phyloP scores from a whole-genome alignment of 78 protist species.

The Cavenderia fasciculata region DNA sequence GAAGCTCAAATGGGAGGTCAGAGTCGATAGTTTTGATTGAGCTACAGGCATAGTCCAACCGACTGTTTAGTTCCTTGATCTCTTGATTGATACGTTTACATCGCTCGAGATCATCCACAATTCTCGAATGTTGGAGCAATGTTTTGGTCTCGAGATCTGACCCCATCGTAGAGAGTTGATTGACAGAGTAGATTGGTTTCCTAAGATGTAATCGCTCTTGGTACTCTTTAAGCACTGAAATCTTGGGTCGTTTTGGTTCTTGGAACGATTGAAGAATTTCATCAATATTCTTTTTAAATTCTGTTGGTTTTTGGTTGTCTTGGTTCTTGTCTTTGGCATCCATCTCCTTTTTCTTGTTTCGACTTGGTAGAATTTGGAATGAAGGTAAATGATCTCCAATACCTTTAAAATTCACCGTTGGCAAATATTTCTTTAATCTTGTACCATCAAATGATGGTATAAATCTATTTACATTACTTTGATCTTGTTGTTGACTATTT shows the following conservation, averaged over 20 bases:
- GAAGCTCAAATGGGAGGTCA: background rate
- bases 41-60: too few species aligned
- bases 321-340: too few species aligned
- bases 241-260: background rate
- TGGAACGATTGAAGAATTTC: background rate
- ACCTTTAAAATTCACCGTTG: too few species aligned
- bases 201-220: background rate
- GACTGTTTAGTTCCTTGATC: too few species aligned
- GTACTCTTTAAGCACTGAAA: background rate
- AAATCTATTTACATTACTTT: background rate
- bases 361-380: background rate
- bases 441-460: conserved; percentile 25
- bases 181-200: background rate
- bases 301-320: too few species aligned
- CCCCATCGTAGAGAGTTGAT: background rate
- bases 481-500: background rate
- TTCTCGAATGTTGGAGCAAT: background rate
- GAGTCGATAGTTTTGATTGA: too few species aligned
- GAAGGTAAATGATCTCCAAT: too few species aligned
- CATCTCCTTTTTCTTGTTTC: background rate
- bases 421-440: conserved; percentile 23
- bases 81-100: too few species aligned
- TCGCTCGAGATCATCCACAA: background rate
- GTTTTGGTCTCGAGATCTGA: background rate
- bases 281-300: conserved; percentile 2